Base-by-base conservation (phyloP, 2,329 filamentous ascomycete genomes). In the Aureobasidium namibiae region DNA sequence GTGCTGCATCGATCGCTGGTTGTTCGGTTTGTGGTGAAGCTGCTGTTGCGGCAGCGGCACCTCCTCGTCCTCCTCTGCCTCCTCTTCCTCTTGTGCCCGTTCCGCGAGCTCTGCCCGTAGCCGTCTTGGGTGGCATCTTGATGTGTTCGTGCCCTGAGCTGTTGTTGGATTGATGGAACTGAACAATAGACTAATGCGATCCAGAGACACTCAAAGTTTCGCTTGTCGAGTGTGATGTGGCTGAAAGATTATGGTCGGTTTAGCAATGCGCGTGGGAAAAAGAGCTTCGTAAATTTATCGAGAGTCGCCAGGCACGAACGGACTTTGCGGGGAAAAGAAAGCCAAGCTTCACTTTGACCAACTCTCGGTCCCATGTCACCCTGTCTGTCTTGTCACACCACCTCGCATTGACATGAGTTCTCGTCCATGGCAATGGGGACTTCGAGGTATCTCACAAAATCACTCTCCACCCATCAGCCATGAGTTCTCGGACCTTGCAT, bases 91-190 rank as follows among this genome's bases (percentile, higher is more conserved):
- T 29, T 41, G 49, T 41, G 34, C 58, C 59, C 18, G 46, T 33
- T 38, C 56, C 59, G 14, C 56, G 50, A n/a, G 60, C 60, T 59
- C 54, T 38, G 18, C 54, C 38, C 16, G 56, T 33, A 34, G 58
- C 58, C 24, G 52, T 57, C 44, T 61, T 63, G 21, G 61, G 61
- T 29, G 61, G 59, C 61, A 63, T 63, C 26, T 41, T 58, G 36
- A 2, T 33, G 33, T 11, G 2, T 21, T 24, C n/a, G 23, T 58
- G 34, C 44, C 18, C 33, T 44, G 2, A 14, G n/a, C 11, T 33
- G 33, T 21, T n/a, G 34, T 1, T n/a, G 16, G 2, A 18, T n/a
- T 24, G 18, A 23, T 10, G 7, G 31, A n/a, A 10, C 6, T 8
- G 8, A 7, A 4, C 14, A 52, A 5, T n/a, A n/a, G 9, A 13